These are phyloP conservation scores for Ceratocystis albifundus DNA, from an alignment of 2,329 filamentous ascomycete genomes.

Conservation along the genomic window DNA sequence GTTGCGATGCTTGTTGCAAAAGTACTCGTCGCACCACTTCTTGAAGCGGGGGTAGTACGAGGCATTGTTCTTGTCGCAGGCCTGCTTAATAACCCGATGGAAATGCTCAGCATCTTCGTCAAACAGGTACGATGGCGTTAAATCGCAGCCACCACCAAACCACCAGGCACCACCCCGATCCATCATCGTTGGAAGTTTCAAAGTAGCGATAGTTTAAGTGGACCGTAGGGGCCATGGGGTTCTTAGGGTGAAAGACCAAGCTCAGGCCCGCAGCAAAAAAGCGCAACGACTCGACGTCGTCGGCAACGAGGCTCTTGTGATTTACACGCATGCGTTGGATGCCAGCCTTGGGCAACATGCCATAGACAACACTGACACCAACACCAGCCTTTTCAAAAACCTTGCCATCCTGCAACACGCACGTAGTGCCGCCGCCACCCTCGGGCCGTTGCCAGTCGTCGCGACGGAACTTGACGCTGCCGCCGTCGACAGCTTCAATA, in stretches of 20 bases:
- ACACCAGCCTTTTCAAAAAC: slow-evolving; percentile 97
- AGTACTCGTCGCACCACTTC: slow-evolving; percentile 97
- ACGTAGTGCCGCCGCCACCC: slow-evolving; percentile 87
- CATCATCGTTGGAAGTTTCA: slow-evolving; percentile 78
- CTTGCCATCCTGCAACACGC: slow-evolving; percentile 88
- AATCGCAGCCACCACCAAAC: slow-evolving; percentile 91
- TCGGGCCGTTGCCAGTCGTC: slow-evolving; percentile 82
- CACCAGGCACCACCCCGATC: slow-evolving; percentile 80
- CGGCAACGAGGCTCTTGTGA: slow-evolving; percentile 72
- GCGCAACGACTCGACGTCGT: slow-evolving; percentile 65
- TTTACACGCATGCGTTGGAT: slow-evolving; percentile 90
- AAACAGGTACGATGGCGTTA: slow-evolving; percentile 89
- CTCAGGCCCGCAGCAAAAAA: slow-evolving; percentile 94
- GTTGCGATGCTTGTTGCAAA: slow-evolving; percentile 79
- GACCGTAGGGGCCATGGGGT: slow-evolving; percentile 94
- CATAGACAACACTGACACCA: slow-evolving; percentile 90
- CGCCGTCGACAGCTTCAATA: slow-evolving; percentile 70
- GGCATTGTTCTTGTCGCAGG: slow-evolving; percentile 87
- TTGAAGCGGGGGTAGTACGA: slow-evolving; percentile 91
- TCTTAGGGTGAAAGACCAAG: slow-evolving; percentile 82
- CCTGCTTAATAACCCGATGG: slow-evolving; percentile 83
- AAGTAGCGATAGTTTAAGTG: slow-evolving; percentile 99
- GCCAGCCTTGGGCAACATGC: slow-evolving; percentile 71
- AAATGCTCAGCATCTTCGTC: slow-evolving; percentile 97
- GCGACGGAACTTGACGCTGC: slow-evolving; percentile 50